Base-by-base conservation (phyloP, 2,329 filamentous ascomycete genomes). In the Trichoderma lentiforme region DNA sequence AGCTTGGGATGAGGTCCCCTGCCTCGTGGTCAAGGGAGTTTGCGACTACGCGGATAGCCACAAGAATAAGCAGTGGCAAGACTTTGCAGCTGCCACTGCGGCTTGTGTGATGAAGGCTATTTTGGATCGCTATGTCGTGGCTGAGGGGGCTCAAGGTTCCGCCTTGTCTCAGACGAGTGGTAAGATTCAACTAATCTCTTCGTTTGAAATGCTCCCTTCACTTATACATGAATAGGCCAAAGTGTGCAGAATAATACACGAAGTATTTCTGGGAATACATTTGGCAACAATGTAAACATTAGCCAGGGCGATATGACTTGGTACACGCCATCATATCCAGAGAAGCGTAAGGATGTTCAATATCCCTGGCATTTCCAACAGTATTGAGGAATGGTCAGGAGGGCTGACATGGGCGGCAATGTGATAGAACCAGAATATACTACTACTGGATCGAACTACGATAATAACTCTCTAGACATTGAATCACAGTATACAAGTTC, bases 1-100 rank as follows among this genome's bases (percentile, higher is more conserved):
- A 1, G 66, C 76, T 0, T 79, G 76, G 75, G 76, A 78, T 5
- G 71, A 74, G 0, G 72, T 82, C 5, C 80, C 81, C 0, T 81
- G 79, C 34, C 47, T 83, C 0, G 75, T 80, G 1, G 79, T 83
- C 53, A 80, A 81, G 32, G 80, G 80, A 1, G 78, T 82, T 0
- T 81, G 78, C 64, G 80, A 83, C 74, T 84, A 84, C 56, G 78
- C 80, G 0, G 82, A 84, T 71, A 79, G 80, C 26, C 82, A 83
- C 72, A 82, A 83, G 70, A 80, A 76, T 66, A 81, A 81, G 56
- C 70, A 26, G 1, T 83, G 79, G 79, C 81, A 83, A 63, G 65
- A 72, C 1, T 83, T 81, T 75, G 80, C 82, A 0, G 80, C 82
- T 1, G 78, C 78, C 0, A 78, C 76, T 0, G 82, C 81, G 0